Conservation (phyloP, 2,329 filamentous ascomycete genomes). For the Emmonsiellopsis sp. region DNA sequence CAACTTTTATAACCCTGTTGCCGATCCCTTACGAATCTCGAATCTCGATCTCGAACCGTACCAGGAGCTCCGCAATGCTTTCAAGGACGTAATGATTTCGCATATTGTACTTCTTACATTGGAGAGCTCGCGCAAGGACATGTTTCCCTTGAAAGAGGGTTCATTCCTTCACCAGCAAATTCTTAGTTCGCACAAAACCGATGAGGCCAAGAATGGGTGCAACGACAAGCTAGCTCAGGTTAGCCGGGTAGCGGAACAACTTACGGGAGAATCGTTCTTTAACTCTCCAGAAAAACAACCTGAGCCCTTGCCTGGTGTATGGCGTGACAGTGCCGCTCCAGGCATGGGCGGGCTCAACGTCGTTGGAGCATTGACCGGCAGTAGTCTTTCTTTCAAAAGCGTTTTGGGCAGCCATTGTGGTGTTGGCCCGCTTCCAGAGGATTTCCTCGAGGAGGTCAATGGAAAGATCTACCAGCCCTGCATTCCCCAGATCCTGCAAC, state of each 20-base stretch:
- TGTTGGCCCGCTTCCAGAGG: conserved; percentile 19
- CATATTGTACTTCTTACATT: conserved; percentile 23
- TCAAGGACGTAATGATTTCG: conserved; percentile 20
- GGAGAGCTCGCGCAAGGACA: conserved; percentile 25
- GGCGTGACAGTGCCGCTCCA: conserved; percentile 15
- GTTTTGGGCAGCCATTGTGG: conserved; percentile 24
- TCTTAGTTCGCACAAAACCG: conserved; percentile 15
- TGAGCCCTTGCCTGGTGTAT: conserved; percentile 7
- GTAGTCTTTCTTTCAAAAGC: conserved; percentile 25
- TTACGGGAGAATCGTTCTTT: conserved; percentile 20
- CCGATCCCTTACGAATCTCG: conserved; percentile 23
- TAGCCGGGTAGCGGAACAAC: conserved; percentile 21
- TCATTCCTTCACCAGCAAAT: conserved; percentile 21
- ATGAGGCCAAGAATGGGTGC: conserved; percentile 7
- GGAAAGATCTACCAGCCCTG: conserved; percentile 24
- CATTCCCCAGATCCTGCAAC: conserved; percentile 22
- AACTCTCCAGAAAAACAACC: conserved; percentile 2
- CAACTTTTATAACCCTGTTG: conserved; percentile 19
- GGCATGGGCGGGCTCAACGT: conserved; percentile 25
- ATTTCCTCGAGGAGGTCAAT: conserved; percentile 23
- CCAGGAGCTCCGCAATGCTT: conserved; percentile 16
- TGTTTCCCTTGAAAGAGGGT: conserved; percentile 22
- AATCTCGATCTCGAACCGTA: conserved; percentile 21
- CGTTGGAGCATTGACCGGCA: conserved; percentile 21
- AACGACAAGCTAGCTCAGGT: conserved; percentile 18